Evolutionary conservation across 2,329 filamentous ascomycete genomes (phyloP).

Genomic region (Monosporascus sp.): DNA sequence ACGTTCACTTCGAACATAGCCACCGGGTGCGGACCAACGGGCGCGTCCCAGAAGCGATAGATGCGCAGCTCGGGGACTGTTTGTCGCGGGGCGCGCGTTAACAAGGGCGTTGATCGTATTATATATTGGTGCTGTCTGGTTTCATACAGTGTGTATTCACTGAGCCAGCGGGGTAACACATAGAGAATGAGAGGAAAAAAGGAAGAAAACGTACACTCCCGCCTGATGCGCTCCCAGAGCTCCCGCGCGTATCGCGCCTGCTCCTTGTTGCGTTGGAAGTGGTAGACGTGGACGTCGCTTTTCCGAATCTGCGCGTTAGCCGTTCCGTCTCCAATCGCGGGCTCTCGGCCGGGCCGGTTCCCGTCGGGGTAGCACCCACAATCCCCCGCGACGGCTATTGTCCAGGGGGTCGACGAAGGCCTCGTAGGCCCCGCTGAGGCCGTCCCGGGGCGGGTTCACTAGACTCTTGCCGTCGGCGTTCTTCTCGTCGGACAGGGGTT

Average conservation of each 20-base stretch:
- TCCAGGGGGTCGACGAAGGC: conserved; percentile 63
- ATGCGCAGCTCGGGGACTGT: conserved; percentile 79
- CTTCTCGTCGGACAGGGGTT: conserved; percentile 51
- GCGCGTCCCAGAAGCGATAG: conserved; percentile 70
- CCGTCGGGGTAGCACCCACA: conserved; percentile 41
- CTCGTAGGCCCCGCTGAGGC: conserved; percentile 63
- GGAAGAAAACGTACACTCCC: conserved; percentile 58
- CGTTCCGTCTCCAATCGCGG: not conserved
- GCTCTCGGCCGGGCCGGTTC: not conserved
- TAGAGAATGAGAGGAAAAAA: not conserved
- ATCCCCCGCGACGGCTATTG: conserved; percentile 63
- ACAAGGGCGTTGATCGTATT: not conserved
- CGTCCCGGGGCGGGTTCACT: conserved; percentile 53
- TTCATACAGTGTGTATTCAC: conserved; percentile 1
- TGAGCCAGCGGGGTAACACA: not conserved
- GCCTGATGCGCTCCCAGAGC: conserved; percentile 71
- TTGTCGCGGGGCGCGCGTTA: not conserved
- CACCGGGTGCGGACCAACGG: conserved; percentile 75
- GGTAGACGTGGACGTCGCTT: conserved; percentile 81
- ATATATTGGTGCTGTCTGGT: too few species aligned
- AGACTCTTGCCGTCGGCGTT: conserved; percentile 73
- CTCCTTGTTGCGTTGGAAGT: conserved; percentile 56
- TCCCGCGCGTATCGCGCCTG: conserved; percentile 64
- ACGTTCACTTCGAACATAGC: conserved; percentile 93
- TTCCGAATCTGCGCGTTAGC: not conserved